Conservation (phyloP, 352 stramenopile species). For the Phytophthora podocarpi region DNA sequence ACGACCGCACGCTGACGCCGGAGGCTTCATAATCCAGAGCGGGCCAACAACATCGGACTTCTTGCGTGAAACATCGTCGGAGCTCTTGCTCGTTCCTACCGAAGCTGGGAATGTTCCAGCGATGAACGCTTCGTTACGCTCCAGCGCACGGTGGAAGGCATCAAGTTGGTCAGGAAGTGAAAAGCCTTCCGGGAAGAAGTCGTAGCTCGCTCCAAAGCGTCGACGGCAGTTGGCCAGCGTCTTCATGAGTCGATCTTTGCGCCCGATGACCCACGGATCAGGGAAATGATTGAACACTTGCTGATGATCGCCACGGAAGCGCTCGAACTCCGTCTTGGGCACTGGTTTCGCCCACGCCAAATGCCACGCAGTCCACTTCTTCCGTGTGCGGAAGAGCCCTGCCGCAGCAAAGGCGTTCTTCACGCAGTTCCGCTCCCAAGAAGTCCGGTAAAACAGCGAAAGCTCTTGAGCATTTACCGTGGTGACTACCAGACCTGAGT, state of each 20-base stretch:
- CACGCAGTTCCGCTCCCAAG: conserved; percentile 94
- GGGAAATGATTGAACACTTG: conserved; percentile 92
- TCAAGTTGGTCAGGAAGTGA: conserved; percentile 78
- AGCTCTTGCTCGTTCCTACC: conserved; percentile 1
- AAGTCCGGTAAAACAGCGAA: conserved; percentile 76
- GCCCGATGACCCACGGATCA: conserved; percentile 89
- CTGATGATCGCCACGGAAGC: conserved; percentile 46
- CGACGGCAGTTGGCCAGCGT: conserved; percentile 67
- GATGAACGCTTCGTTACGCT: conserved; percentile 43
- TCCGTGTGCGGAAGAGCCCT: conserved; percentile 67
- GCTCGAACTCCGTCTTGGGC: conserved; percentile 58
- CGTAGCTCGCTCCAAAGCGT: conserved; percentile 64
- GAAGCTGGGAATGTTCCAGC: conserved; percentile 17
- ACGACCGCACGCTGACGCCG: conserved; percentile 83
- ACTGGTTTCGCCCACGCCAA: conserved; percentile 80
- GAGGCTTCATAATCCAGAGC: conserved; percentile 91
- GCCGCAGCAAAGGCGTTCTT: conserved; percentile 89
- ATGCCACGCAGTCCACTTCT: conserved; percentile 61
- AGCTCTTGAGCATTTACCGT: conserved; percentile 47
- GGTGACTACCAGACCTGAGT: conserved; percentile 38
- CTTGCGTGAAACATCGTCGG: conserved; percentile 1
- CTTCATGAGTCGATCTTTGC: conserved; percentile 89
- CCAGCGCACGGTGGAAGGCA: conserved; percentile 53
- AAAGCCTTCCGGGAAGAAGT: conserved; percentile 88
- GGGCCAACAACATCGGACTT: conserved; percentile 3